Percentiles rank a stretch among this genome's conserved stretches.
These are phyloP conservation scores for Pochonia chlamydosporia DNA, from an alignment of 2,329 filamentous ascomycete species.

Conservation along the genomic window DNA sequence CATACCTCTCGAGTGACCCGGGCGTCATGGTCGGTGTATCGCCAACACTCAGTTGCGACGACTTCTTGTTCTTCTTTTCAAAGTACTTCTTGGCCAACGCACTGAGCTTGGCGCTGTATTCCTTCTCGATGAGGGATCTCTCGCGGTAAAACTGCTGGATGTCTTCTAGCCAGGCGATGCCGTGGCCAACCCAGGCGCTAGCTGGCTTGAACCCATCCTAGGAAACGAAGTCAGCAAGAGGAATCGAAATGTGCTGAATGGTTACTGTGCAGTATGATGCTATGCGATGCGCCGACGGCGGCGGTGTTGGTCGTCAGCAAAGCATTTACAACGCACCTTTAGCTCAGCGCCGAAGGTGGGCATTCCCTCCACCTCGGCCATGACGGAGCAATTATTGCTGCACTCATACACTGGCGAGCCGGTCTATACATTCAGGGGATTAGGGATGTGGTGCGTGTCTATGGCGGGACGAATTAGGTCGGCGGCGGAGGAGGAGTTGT, in stretches of 20 bases:
- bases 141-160: slow-evolving; percentile 97
- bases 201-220: slow-evolving; percentile 96
- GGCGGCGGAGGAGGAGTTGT: neutral
- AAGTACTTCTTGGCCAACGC: slow-evolving; percentile 92
- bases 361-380: slow-evolving; percentile 77
- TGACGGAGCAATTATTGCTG: slow-evolving; percentile 29
- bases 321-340: slow-evolving; percentile 59
- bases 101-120: slow-evolving; percentile 85
- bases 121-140: slow-evolving; percentile 88
- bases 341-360: slow-evolving; percentile 90
- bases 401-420: slow-evolving; percentile 12
- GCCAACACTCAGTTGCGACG: slow-evolving; percentile 81
- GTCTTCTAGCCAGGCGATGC: slow-evolving; percentile 93
- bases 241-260: too few species aligned
- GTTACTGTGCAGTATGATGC: too few species aligned
- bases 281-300: neutral
- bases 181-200: slow-evolving; percentile 83
- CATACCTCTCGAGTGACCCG: slow-evolving; percentile 81
- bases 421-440: slow-evolving; percentile 3
- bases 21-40: slow-evolving; percentile 91
- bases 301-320: neutral
- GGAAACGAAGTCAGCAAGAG: neutral
- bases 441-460: neutral
- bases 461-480: neutral
- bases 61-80: slow-evolving; percentile 92